Evolutionary conservation across 116 monocot genomes (phyloP), one percentile per base, ranked within the genome.

Genomic region (Papilionanthe hybrid): DNA sequence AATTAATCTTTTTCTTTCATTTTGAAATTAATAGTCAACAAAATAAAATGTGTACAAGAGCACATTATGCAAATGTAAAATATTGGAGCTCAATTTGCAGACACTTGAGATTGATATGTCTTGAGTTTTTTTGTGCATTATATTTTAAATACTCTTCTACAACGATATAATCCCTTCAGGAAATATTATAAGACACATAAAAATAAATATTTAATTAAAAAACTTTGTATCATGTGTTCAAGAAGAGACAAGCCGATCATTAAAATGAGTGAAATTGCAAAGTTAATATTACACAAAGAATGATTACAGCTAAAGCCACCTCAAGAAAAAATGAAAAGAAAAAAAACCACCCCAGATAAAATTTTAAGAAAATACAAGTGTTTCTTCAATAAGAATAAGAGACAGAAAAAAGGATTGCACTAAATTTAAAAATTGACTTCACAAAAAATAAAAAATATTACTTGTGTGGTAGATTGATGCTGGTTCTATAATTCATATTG

Each of bases 391-490:
- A 77, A 66, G 29, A 82, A 82, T 3, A 77, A 82, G 67, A 50
- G 0, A 1, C 72, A 72, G 37, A 10, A 75, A 75, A 20, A 75
- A 75, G n/a, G 2, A 75, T 42, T 75, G 19, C 43, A 20, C 20
- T 9, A 75, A 75, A 45, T 75, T 75, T 45, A 41, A 75, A 19
- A 75, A 22, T 44, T 75, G 45, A 45, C 75, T 48, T 75, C 1
- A 47, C 19, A 47, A 75, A 1, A 11, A 44, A 75, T 5, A 23
- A 30, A 75, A 4, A 49, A 49, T 49, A 15, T 75, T 7, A 42
- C 29, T 75, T 42, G n/a, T 75, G 17, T 78, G 73, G 73, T 78
- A 43, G 78, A 83, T 78, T 83, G 78, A 57, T 30, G 74, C 10
- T 28, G 72, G 43, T 72, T 17, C 56, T 60, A 72, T 68, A 73